Evolutionary conservation across 2,329 filamentous ascomycete species (phyloP).

Genomic region (Neopestalotiopsis rosae): DNA sequence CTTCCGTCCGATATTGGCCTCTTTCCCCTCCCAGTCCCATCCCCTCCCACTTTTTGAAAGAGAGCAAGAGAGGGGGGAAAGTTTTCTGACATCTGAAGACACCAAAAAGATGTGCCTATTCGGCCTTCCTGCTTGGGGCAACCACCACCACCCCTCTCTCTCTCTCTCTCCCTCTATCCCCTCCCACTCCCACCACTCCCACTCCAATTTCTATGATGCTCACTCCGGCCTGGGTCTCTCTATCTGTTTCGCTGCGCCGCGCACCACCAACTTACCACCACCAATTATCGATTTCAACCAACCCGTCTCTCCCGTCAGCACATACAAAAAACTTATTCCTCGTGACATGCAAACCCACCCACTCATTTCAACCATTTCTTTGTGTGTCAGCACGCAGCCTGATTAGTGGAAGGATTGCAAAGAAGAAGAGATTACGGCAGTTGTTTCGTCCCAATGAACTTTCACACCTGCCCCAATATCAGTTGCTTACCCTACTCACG

Average conservation of each 20-base stretch:
- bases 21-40: too few species aligned
- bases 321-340: background rate
- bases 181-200: too few species aligned
- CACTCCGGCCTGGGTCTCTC: conserved; percentile 19
- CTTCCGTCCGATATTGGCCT: background rate
- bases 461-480: background rate
- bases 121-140: conserved; percentile 12
- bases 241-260: conserved; percentile 33
- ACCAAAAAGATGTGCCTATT: background rate
- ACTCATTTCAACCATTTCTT: background rate
- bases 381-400: background rate
- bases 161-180: background rate
- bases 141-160: background rate
- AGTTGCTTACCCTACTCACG: background rate
- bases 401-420: background rate
- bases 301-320: background rate
- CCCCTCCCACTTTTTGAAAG: background rate
- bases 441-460: background rate
- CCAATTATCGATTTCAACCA: background rate
- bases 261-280: conserved; percentile 32
- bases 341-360: background rate
- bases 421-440: background rate
- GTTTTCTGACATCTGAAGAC: background rate
- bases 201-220: too few species aligned
- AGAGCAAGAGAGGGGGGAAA: background rate